Evolutionary conservation across 2,329 filamentous ascomycete genomes (phyloP).

Genomic region (Didymella segeticola): DNA sequence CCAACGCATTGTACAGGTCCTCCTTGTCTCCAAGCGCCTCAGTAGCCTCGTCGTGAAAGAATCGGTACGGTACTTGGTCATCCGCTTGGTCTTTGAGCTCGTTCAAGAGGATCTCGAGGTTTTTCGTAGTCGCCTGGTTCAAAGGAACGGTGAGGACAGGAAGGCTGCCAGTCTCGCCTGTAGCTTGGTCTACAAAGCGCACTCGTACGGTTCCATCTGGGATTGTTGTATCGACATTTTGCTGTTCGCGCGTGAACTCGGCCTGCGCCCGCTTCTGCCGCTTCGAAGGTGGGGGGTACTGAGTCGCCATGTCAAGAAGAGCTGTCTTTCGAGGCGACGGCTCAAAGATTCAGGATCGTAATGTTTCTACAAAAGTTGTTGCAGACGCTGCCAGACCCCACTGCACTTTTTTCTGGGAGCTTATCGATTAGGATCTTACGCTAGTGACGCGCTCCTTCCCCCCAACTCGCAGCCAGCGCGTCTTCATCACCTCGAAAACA

Average conservation of each 20-base stretch:
- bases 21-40: constrained; percentile 55
- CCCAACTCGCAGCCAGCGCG: constrained; percentile 6
- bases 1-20: constrained; percentile 51
- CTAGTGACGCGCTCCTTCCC: constrained; percentile 32
- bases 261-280: constrained; percentile 79
- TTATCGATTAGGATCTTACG: constrained; percentile 33
- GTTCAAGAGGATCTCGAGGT: constrained; percentile 86
- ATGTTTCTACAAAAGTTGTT: constrained; percentile 4
- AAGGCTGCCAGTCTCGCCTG: constrained; percentile 70
- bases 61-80: constrained; percentile 71
- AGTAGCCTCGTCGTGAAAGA: constrained; percentile 60
- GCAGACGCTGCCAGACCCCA: constrained; percentile 11
- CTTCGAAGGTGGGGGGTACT: constrained; percentile 85
- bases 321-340: not conserved
- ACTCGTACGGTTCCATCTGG: constrained; percentile 81
- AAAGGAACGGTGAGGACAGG: constrained; percentile 76
- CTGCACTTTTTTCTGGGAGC: constrained; percentile 20
- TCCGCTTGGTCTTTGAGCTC: constrained; percentile 74
- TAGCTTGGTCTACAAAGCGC: constrained; percentile 85
- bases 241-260: constrained; percentile 74
- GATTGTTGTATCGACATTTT: constrained; percentile 71
- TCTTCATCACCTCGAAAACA: constrained; percentile 1
- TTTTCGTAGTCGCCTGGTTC: constrained; percentile 85
- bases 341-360: not conserved
- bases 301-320: constrained; percentile 70